Base-by-base conservation (phyloP, 2,329 filamentous ascomycete species). In the Lasiodiplodia sp. region DNA sequence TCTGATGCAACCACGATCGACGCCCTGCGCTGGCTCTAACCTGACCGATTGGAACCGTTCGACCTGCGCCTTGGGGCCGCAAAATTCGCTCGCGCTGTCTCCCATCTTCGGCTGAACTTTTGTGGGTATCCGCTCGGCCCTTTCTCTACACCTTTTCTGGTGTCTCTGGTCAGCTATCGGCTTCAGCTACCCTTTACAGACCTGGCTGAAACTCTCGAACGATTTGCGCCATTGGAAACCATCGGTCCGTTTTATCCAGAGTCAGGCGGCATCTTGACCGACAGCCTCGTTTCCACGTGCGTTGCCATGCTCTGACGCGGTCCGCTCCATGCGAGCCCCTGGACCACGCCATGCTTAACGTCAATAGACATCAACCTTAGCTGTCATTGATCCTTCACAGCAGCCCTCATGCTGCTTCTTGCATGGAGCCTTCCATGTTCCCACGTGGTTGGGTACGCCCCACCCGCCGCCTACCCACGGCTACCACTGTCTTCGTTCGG, bases 401-500 rank as follows among this genome's bases (percentile, higher is more conserved):
- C 28, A 14, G 16, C 44, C 34, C 10, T 18, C 34, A 38, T 11
- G 28, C 4, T 1, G 18, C 21, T 16, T 28, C 10, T 18, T 5
- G 14, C n/a, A 52, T 52, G 49, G n/a, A 18, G 40, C 5, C 14
- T 44, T 44, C 40, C 40, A 44, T 44, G 40, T 14, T 21, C 60
- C 60, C 60, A 64, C 60, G 60, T 64, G 60, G 60, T 49, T 25
- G 60, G 51, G 25, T 47, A 4, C 28, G 18, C 47, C 60, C 51
- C 40, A 23, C 18, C 58, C 18, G 53, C 18, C 25, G 31, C 40
- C 31, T 28, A 21, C n/a, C 8, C n/a, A 28, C 58, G 18, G 18
- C 16, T 47, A 11, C 40, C 40, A 18, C 40, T 37, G 21, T 37
- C 23, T 7, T 7, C 7, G 44, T 47, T 8, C n/a, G 44, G 44